These are phyloP conservation scores for Isabelozyma pseudorhagii DNA, from an alignment of 805 yeast species.

Conservation along the genomic window DNA sequence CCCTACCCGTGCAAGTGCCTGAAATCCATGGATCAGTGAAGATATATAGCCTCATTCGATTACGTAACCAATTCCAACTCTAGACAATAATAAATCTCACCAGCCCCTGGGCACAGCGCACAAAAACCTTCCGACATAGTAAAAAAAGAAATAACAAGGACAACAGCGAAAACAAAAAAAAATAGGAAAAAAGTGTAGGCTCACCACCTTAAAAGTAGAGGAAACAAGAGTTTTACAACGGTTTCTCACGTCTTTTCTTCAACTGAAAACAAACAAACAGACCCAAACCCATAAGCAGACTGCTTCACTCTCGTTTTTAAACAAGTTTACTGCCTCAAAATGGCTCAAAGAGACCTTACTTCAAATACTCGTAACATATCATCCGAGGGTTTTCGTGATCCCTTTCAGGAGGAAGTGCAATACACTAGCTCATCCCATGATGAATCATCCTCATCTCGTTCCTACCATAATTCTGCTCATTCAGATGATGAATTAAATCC, in stretches of 20 bases:
- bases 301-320: background rate
- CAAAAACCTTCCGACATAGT: background rate
- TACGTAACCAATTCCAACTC: no score
- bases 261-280: background rate
- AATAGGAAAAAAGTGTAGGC: background rate
- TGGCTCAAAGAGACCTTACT: conserved; percentile 29
- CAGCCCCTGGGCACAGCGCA: background rate
- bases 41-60: no score
- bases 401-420: background rate
- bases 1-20: no score
- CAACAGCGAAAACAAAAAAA: background rate
- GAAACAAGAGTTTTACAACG: background rate
- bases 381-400: background rate
- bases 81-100: no score
- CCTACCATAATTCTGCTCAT: background rate
- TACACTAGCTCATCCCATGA: background rate
- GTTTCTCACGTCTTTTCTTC: background rate
- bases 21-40: no score
- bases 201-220: background rate
- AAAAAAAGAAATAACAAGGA: background rate
- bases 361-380: conserved; percentile 16
- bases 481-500: conserved; percentile 9
- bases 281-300: background rate
- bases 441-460: background rate
- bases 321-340: background rate